A percentile compares a stretch with the other conserved stretches of the same genome.
Conservation (phyloP, 2,329 filamentous ascomycete genomes). For the Sporothrix sp. region DNA sequence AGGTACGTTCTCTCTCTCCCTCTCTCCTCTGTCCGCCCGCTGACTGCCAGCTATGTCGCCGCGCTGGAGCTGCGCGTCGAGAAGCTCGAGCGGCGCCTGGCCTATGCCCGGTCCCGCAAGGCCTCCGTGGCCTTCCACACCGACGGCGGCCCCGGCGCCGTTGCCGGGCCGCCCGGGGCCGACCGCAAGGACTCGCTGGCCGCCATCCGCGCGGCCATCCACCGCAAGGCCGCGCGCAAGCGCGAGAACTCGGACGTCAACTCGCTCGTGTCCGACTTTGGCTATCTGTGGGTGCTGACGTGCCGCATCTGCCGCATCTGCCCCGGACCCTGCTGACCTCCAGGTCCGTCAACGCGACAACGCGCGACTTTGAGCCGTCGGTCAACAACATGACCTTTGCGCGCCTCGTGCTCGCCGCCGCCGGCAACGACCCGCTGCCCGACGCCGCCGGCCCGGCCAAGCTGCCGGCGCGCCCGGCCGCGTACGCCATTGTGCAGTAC, state of each 20-base stretch:
- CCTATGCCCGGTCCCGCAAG: slow-evolving; percentile 60
- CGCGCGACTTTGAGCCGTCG: slow-evolving; percentile 84
- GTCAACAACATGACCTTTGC: slow-evolving; percentile 88
- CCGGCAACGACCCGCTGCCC: slow-evolving; percentile 63
- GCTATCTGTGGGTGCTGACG: slow-evolving; percentile 73
- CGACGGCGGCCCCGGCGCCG: slow-evolving; percentile 45
- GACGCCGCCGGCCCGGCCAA: slow-evolving; percentile 37
- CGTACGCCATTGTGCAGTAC: slow-evolving; percentile 63
- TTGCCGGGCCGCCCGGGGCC: slow-evolving; percentile 17
- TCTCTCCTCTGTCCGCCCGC: too few relatives aligned
- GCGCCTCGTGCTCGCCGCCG: slow-evolving; percentile 74
- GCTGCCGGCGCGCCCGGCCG: slow-evolving; percentile 63
- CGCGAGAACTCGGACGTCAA: slow-evolving; percentile 81
- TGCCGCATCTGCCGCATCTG: too few relatives aligned
- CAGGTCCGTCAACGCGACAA: slow-evolving; percentile 91
- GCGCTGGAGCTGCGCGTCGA: slow-evolving; percentile 89
- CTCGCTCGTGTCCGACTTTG: slow-evolving; percentile 86
- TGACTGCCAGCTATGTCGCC: slow-evolving; percentile 90
- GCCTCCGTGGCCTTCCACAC: slow-evolving; percentile 59
- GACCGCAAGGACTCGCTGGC: slow-evolving; percentile 57
- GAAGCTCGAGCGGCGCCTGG: slow-evolving; percentile 70
- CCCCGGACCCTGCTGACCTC: too few relatives aligned
- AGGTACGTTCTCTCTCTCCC: slow-evolving; percentile 43
- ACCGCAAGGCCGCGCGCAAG: slow-evolving; percentile 53
- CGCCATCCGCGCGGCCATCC: slow-evolving; percentile 51